These are phyloP conservation scores for Xylaria cubensis DNA, from an alignment of 495 filamentous ascomycete genomes.

Conservation along the genomic window DNA sequence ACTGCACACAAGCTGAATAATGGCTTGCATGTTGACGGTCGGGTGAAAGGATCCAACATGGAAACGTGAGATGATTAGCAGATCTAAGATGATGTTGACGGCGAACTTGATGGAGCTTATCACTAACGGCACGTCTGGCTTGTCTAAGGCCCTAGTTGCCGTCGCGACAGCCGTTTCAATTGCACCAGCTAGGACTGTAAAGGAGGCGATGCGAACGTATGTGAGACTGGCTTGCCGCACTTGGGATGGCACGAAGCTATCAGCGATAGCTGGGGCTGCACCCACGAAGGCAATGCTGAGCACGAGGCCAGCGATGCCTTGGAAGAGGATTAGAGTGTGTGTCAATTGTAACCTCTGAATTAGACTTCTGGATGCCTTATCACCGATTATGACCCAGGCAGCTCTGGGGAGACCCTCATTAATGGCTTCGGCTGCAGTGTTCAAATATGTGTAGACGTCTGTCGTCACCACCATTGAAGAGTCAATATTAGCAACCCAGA, in stretches of 20 bases:
- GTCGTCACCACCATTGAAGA: constrained; percentile 70
- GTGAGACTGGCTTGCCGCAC: constrained; percentile 61
- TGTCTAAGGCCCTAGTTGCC: constrained; percentile 70
- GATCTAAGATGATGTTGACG: constrained; percentile 73
- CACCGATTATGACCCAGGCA: constrained; percentile 73
- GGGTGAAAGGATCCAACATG: constrained; percentile 63
- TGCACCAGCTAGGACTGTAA: constrained; percentile 66
- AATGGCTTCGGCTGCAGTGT: constrained; percentile 68
- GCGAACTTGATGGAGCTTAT: constrained; percentile 68
- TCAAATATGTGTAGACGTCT: constrained; percentile 65
- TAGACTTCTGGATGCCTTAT: constrained; percentile 61
- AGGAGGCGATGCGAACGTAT: constrained; percentile 71
- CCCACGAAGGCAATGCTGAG: constrained; percentile 69
- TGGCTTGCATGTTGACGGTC: constrained; percentile 68
- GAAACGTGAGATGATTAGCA: constrained; percentile 72
- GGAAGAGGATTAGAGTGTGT: constrained; percentile 68
- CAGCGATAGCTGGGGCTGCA: constrained; percentile 60
- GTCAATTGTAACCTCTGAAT: constrained; percentile 63
- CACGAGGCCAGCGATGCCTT: constrained; percentile 61
- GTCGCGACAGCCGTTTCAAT: constrained; percentile 67
- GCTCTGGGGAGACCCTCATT: constrained; percentile 77
- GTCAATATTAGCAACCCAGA: constrained; percentile 78
- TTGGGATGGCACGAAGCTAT: constrained; percentile 67
- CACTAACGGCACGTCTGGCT: constrained; percentile 74
- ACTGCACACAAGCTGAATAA: constrained; percentile 67